Evolutionary conservation across 495 filamentous ascomycete genomes (phyloP), one percentile per base, ranked within the genome.

Genomic region (Cenococcum geophilum): DNA sequence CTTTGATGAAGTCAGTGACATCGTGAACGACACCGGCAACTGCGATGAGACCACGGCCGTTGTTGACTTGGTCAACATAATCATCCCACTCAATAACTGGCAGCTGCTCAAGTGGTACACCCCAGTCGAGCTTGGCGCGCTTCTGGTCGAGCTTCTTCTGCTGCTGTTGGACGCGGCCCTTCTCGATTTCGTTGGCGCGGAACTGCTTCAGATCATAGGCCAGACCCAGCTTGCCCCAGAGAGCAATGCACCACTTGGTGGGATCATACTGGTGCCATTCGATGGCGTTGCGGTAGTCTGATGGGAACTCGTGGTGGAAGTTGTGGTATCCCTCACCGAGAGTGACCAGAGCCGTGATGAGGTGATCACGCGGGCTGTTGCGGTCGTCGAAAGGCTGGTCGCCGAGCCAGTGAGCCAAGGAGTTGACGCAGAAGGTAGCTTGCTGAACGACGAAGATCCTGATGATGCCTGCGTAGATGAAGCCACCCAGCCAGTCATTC

Each of bases 131-230:
- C 66, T 81, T 86, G 64, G 88, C 71, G 66, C 93, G 91, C 83
- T 92, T 92, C 79, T 93, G 91, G 76, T 98, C 93, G 63, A 98
- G 85, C 82, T 97, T 98, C 89, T 98, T 98, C 82, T 98, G 93
- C 52, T 87, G 76, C 78, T 97, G 93, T 79, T 98, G 93, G 40
- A 97, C 80, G 70, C 93, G 89, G 71, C 93, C 93, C 85, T 97
- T 98, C 80, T 98, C 92, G 68, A 98, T 98, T 77, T 97, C 93
- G 76, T 98, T 98, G 76, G 84, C 77, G 75, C 89, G 89, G 86
- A 98, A 98, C 74, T 93, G 85, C 85, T 98, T 98, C 43, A 98
- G 81, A 74, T 96, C 88, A 73, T 88, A 95, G 71, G 93, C 93
- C 55, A 98, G 83, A 54, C 93, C 92, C 36, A 97, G 77, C 77